Base-by-base conservation (phyloP, 192 early-diverging fungal genomes). In the Backusella circina region DNA sequence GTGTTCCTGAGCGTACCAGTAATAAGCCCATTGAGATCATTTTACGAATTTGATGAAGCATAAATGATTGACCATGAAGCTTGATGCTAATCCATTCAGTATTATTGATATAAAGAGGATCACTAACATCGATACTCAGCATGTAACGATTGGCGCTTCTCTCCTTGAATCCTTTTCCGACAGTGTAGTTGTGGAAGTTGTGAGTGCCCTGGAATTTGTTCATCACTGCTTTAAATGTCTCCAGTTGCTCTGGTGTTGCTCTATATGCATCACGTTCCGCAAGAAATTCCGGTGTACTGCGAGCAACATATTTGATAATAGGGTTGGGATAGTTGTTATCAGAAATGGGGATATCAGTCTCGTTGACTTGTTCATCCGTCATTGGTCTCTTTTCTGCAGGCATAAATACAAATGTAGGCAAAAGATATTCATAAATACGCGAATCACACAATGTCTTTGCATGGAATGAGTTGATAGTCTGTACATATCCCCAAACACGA, bases 11-110 rank as follows among this genome's bases (percentile, higher is more conserved):
- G 13, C 97, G 91, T 32, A 95, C 86, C 74, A 94, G 86, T 82
- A 99, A 80, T 3, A 97, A 86, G 7, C 91, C 91, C 67, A 99
- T 84, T 0, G 79, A 95, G 74, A 99, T 94, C 98, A 99, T 99
- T 79, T 99, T 99, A 39, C 98, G 92, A 77, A 99, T 99, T 85
- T 99, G 98, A 85, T 99, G 97, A 36, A 99, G 85, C 97, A 99
- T 99, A 75, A 99, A 99, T 44, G 93, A 93, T 82, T 99, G 97
- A 3, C 98, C 98, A 75, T 93, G 88, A 31, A 99, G 91, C 77
- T 96, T 97, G 32, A 97, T 80, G 35, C 91, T 93, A 30, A 99
- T 78, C 98, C 97, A 99, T 80, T 99, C 97, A 30, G 86, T 83
- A 23, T 84, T 87, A 15, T 89, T 70, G 67, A 92, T 90, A 44